These are phyloP conservation scores for Parasarocladium wereldwijsianum DNA, from an alignment of 2,329 filamentous ascomycete species.

Conservation along the genomic window DNA sequence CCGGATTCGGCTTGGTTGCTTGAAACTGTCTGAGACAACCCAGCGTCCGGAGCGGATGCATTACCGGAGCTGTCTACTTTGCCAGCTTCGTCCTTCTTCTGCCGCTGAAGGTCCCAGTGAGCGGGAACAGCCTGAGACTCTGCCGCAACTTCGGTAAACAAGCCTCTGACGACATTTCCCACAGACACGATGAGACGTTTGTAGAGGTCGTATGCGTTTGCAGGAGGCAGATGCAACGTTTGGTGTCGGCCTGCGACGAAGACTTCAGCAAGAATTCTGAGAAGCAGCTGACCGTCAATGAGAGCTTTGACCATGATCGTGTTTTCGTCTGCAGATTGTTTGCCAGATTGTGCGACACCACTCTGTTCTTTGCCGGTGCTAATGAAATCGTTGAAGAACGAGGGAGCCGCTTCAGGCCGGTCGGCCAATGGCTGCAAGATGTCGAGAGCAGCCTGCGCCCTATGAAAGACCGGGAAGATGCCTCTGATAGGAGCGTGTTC, in stretches of 20 bases:
- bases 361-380: slow-evolving; percentile 20
- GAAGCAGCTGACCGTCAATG: slow-evolving; percentile 60
- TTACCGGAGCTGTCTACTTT: slow-evolving; percentile 11
- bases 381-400: slow-evolving; percentile 61
- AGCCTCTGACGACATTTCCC: slow-evolving; percentile 62
- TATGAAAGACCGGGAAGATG: slow-evolving; percentile 64
- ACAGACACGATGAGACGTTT: slow-evolving; percentile 57
- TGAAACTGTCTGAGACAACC: slow-evolving; percentile 18
- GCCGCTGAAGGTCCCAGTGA: slow-evolving; percentile 36
- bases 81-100: slow-evolving; percentile 12
- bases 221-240: slow-evolving; percentile 51
- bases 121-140: slow-evolving; percentile 37
- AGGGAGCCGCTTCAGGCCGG: slow-evolving; percentile 29
- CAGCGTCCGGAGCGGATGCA: slow-evolving; percentile 4
- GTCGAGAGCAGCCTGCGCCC: slow-evolving; percentile 56
- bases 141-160: slow-evolving; percentile 67
- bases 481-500: slow-evolving; percentile 71
- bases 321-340: slow-evolving; percentile 8
- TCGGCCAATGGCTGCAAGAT: slow-evolving; percentile 50
- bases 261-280: slow-evolving; percentile 59
- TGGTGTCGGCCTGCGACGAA: too few species aligned
- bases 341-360: slow-evolving; percentile 14
- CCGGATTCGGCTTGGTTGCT: not conserved
- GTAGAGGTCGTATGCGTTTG: slow-evolving; percentile 81
- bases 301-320: slow-evolving; percentile 52